Evolutionary conservation across 306 rosid genomes (phyloP).

Genomic region (Pyrus communis): DNA sequence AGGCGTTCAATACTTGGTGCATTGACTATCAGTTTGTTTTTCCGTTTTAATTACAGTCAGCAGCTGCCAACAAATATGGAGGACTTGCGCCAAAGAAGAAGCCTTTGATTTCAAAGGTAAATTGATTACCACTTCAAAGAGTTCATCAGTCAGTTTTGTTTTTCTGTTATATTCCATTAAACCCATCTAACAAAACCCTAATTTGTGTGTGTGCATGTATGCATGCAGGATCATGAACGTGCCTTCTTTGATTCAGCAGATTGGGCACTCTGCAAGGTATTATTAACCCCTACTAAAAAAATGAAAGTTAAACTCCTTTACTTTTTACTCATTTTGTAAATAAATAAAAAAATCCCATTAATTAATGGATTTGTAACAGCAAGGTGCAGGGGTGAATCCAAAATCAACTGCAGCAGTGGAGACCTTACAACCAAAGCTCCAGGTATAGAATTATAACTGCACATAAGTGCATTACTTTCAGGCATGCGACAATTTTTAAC

Average conservation of each 20-base stretch:
- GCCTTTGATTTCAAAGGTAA: constrained; percentile 88
- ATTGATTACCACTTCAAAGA: background rate
- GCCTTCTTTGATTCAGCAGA: constrained; percentile 97
- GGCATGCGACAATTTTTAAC: background rate
- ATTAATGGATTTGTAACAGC: constrained; percentile 33
- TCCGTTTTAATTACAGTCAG: constrained; percentile 19
- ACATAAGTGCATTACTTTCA: background rate
- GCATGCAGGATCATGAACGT: constrained; percentile 62
- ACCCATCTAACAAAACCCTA: background rate
- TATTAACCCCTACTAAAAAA: background rate
- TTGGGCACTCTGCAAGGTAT: constrained; percentile 96
- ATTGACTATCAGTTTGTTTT: background rate
- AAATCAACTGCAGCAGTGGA: constrained; percentile 66
- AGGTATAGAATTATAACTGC: constrained; percentile 29
- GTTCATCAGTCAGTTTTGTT: background rate
- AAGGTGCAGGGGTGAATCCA: constrained; percentile 74
- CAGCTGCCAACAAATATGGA: constrained; percentile 62
- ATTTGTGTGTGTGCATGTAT: background rate
- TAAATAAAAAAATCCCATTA: background rate
- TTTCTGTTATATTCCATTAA: background rate
- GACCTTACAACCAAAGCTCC: constrained; percentile 67
- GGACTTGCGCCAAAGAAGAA: constrained; percentile 81
- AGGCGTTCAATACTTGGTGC: too few species aligned
- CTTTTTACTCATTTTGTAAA: background rate
- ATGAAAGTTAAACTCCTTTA: background rate